Percentiles rank a stretch among this genome's conserved stretches.
Conservation (phyloP, 306 rosid species). For the Sesbania bispinosa region DNA sequence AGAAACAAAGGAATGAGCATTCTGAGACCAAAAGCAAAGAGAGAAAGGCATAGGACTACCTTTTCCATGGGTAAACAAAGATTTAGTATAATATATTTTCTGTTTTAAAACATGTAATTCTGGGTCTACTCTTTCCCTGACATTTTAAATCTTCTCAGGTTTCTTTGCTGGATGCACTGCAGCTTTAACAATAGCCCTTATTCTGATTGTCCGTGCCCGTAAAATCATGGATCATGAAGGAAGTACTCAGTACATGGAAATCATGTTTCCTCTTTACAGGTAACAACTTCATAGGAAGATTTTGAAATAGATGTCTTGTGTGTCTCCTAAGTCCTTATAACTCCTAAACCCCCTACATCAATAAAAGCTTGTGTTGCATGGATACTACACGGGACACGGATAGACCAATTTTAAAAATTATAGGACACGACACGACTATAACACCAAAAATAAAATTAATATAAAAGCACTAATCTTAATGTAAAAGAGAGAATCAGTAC, state of each 20-base stretch:
- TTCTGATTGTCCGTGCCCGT: conserved; percentile 38
- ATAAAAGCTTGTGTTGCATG: no score
- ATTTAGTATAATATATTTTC: no score
- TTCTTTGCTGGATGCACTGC: conserved; percentile 63
- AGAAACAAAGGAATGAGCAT: conserved; percentile 56
- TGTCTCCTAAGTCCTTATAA: no score
- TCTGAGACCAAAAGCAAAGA: conserved; percentile 57
- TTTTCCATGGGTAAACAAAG: conserved; percentile 50
- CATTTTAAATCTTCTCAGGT: conserved; percentile 37
- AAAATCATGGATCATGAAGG: conserved; percentile 33
- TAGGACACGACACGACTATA: no score
- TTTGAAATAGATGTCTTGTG: not conserved
- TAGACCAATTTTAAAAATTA: no score
- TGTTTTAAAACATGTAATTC: not conserved
- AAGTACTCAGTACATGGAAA: conserved; percentile 52
- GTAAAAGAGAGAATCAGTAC: no score
- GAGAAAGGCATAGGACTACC: conserved; percentile 58
- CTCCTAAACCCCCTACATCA: no score
- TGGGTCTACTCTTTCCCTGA: not conserved
- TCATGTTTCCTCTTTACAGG: conserved; percentile 78
- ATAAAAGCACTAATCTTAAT: no score
- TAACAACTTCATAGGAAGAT: conserved; percentile 6
- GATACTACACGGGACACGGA: no score
- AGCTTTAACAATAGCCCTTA: conserved; percentile 52
- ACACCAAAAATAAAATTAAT: no score